Percentiles rank a stretch among this genome's conserved stretches.
phyloP scores from a whole-genome alignment of 192 early-diverging fungal genomes.

The Paraglomus brasilianum region DNA sequence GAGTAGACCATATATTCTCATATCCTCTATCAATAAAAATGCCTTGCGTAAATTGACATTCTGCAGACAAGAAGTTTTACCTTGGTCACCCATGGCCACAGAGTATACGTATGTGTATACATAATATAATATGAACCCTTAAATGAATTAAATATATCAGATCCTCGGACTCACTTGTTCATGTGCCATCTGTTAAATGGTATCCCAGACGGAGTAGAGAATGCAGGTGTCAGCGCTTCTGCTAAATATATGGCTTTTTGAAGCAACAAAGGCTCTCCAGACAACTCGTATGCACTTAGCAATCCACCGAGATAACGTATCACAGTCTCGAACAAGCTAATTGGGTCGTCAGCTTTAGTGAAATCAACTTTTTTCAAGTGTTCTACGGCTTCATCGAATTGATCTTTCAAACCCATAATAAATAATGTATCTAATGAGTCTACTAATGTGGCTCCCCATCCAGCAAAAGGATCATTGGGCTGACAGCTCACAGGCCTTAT shows the following conservation, averaged over 20 bases:
- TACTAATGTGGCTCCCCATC: constrained; percentile 74
- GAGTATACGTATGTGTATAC: constrained; percentile 6
- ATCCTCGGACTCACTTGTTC: constrained; percentile 29
- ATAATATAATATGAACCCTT: constrained; percentile 32
- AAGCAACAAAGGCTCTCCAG: constrained; percentile 65
- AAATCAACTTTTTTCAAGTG: constrained; percentile 66
- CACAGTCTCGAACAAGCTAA: constrained; percentile 82
- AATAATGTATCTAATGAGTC: constrained; percentile 87
- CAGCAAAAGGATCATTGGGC: constrained; percentile 43
- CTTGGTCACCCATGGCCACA: neutral
- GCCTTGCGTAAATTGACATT: neutral
- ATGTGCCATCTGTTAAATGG: constrained; percentile 66
- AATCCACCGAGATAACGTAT: constrained; percentile 79
- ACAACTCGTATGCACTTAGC: constrained; percentile 81
- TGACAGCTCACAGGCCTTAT: constrained; percentile 42
- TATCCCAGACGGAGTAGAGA: constrained; percentile 71
- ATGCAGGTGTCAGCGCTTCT: constrained; percentile 67
- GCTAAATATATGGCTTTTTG: constrained; percentile 70
- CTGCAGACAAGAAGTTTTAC: neutral
- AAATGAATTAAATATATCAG: neutral
- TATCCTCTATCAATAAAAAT: neutral
- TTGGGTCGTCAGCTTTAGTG: constrained; percentile 36
- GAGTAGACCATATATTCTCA: neutral
- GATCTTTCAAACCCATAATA: constrained; percentile 78
- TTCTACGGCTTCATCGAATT: constrained; percentile 72